phyloP scores from a whole-genome alignment of 2,329 filamentous ascomycete genomes.

The Calonectria hongkongensis region DNA sequence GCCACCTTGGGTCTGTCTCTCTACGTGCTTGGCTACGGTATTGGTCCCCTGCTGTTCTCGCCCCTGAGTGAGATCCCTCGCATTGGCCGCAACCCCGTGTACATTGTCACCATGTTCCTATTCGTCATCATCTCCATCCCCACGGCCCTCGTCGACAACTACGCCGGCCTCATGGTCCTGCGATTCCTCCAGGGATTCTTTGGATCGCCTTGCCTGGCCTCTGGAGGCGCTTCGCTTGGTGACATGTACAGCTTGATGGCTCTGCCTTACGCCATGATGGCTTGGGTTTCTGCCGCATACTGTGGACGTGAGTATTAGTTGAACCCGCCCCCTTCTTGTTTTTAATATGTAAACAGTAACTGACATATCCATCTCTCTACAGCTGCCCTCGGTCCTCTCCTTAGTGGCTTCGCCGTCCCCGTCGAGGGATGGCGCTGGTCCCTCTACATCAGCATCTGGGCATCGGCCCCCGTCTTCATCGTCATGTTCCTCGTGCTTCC shows the following conservation, averaged over 20 bases:
- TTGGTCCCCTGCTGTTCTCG: conserved; percentile 79
- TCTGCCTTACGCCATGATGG: conserved; percentile 75
- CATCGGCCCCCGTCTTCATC: conserved; percentile 75
- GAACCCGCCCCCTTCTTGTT: conserved; percentile 60
- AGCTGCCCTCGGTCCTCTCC: conserved; percentile 75
- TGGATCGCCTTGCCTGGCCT: conserved; percentile 79
- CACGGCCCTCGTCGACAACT: conserved; percentile 77
- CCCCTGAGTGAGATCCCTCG: conserved; percentile 80
- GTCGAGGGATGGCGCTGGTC: conserved; percentile 79
- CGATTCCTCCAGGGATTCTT: conserved; percentile 81
- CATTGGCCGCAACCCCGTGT: conserved; percentile 81
- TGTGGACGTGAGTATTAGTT: conserved; percentile 62
- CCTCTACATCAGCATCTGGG: conserved; percentile 78
- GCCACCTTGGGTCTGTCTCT: conserved; percentile 76
- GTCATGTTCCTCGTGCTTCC: conserved; percentile 78
- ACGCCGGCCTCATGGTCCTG: conserved; percentile 77
- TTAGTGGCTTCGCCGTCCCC: conserved; percentile 76
- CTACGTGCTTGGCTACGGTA: conserved; percentile 78
- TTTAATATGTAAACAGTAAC: conserved; percentile 34
- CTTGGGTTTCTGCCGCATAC: conserved; percentile 74
- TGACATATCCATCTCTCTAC: conserved; percentile 50
- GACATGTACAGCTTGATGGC: conserved; percentile 74
- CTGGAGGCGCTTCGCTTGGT: conserved; percentile 70
- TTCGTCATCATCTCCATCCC: conserved; percentile 81
- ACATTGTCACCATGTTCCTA: conserved; percentile 79